Evolutionary conservation across 768 basidiomycete species (phyloP).

Genomic region (Amanita rubescens): DNA sequence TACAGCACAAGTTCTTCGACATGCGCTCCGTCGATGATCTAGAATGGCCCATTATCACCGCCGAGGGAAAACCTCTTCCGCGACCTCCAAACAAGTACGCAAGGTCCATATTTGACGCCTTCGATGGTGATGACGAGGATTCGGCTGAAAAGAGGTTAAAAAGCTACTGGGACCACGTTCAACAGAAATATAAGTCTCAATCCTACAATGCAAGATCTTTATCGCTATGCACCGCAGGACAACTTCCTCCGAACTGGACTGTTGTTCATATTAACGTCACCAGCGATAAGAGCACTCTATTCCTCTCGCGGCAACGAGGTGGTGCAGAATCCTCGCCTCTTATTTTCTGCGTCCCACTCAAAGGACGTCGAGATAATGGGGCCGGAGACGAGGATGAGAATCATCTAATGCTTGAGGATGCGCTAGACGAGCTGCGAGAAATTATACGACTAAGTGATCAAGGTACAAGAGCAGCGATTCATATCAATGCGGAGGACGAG

Average conservation of each 20-base stretch:
- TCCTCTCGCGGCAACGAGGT: conserved; percentile 72
- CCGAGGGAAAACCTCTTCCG: conserved; percentile 35
- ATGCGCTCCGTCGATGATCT: conserved; percentile 48
- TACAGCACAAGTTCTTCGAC: conserved; percentile 59
- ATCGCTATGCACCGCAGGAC: conserved; percentile 31
- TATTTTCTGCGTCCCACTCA: conserved; percentile 84
- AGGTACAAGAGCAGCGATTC: conserved; percentile 62
- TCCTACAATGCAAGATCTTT: conserved; percentile 33
- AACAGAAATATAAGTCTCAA: conserved; percentile 45
- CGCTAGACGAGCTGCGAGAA: conserved; percentile 63
- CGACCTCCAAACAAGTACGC: conserved; percentile 14
- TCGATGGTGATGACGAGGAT: conserved; percentile 32
- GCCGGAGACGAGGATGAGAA: conserved; percentile 60
- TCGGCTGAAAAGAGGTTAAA: conserved; percentile 29
- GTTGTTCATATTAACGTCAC: conserved; percentile 79
- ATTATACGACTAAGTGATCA: conserved; percentile 79
- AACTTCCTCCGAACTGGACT: conserved; percentile 74
- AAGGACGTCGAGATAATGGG: conserved; percentile 70
- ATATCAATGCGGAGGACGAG: conserved; percentile 60
- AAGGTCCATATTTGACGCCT: conserved; percentile 12
- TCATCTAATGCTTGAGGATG: conserved; percentile 69
- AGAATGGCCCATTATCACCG: conserved; percentile 58
- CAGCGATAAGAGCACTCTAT: conserved; percentile 74
- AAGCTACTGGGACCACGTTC: conserved; percentile 57
- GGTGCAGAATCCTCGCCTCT: conserved; percentile 43